phyloP scores from a whole-genome alignment of 148 eudicot species.

The Vaccinium corymbosum region DNA sequence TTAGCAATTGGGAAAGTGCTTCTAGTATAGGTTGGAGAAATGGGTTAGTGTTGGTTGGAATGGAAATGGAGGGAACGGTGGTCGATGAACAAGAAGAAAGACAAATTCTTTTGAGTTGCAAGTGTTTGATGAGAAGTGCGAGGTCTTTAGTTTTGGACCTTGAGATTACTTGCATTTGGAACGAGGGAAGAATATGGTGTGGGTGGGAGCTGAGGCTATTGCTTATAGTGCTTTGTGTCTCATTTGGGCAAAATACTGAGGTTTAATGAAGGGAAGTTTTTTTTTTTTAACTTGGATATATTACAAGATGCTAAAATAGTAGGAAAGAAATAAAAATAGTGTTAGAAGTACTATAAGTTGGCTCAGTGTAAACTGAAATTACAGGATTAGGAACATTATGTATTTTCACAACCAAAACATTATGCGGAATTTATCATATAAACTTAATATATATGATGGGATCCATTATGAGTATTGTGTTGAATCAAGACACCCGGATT shows the following conservation, averaged over 20 bases:
- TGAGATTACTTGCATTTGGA: constrained; percentile 17
- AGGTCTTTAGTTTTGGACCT: constrained; percentile 7
- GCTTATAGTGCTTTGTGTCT: neutral
- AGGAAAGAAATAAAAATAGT: too few species aligned
- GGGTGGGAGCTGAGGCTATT: neutral
- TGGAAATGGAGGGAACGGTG: constrained; percentile 27
- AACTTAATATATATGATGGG: too few species aligned
- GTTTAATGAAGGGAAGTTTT: too few species aligned
- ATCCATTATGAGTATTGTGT: too few species aligned
- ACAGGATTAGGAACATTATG: too few species aligned
- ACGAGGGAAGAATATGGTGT: neutral
- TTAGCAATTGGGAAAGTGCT: constrained; percentile 40
- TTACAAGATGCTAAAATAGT: too few species aligned
- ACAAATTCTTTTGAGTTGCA: neutral
- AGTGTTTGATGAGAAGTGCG: neutral
- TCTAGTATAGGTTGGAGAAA: constrained; percentile 9
- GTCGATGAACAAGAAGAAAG: constrained; percentile 19
- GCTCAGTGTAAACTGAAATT: too few species aligned
- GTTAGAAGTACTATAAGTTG: too few species aligned
- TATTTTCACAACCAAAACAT: too few species aligned
- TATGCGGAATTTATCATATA: too few species aligned
- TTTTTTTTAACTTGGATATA: too few species aligned
- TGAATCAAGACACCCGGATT: too few species aligned
- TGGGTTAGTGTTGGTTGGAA: constrained; percentile 4
- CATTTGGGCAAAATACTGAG: neutral